Evolutionary conservation across 768 basidiomycete genomes (phyloP).

Genomic region (Amanita thiersii): DNA sequence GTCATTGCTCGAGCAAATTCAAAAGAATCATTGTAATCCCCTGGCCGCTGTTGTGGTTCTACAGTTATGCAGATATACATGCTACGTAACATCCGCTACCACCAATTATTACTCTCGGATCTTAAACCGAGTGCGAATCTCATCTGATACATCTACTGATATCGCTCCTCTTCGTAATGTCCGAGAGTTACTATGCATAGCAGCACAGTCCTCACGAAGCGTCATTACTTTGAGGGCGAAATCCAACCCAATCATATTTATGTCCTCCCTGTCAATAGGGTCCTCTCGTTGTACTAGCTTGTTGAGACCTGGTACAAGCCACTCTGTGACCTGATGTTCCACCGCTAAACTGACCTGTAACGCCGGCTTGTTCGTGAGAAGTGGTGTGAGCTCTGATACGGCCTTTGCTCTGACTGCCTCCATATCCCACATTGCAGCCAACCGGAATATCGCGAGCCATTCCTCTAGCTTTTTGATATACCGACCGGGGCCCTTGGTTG

Average conservation of each 20-base stretch:
- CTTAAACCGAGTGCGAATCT: conserved; percentile 1
- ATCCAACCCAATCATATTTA: conserved; percentile 10
- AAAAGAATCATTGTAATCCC: not conserved
- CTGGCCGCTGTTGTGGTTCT: not conserved
- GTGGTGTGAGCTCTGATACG: conserved; percentile 17
- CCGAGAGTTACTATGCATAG: not conserved
- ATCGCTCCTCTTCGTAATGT: not conserved
- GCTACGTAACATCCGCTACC: too few relatives aligned
- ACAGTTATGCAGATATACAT: not conserved
- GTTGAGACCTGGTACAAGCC: conserved; percentile 19
- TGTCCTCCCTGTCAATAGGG: conserved; percentile 17
- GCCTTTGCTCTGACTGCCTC: conserved; percentile 17
- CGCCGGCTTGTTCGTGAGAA: conserved; percentile 9
- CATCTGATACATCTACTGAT: not conserved
- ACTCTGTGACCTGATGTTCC: conserved; percentile 18
- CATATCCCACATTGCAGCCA: conserved; percentile 28
- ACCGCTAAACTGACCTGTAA: conserved; percentile 19
- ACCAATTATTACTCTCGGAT: conserved; percentile 1
- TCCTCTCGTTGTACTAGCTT: conserved; percentile 15
- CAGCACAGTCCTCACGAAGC: conserved; percentile 3
- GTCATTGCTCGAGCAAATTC: too few relatives aligned
- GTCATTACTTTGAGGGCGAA: conserved; percentile 1
- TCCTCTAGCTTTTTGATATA: conserved; percentile 8
- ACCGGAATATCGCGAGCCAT: conserved; percentile 25
- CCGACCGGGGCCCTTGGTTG: too few relatives aligned